Evolutionary conservation across 768 basidiomycete species (phyloP), one percentile per base, ranked within the genome.

Genomic region (Mycena indigotica): DNA sequence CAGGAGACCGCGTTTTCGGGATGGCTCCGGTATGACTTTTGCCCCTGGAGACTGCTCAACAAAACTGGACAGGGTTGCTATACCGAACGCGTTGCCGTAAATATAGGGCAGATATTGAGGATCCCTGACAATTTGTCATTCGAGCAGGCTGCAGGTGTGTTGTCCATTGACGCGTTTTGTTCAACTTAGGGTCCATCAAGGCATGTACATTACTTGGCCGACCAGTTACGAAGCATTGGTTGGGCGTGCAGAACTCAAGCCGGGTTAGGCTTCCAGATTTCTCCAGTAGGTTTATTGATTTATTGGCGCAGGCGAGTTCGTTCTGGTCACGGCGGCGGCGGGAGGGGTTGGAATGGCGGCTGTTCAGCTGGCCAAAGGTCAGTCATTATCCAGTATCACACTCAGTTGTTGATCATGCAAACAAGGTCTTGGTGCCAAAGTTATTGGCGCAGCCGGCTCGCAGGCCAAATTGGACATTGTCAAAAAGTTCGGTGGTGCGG

Each of bases 321-420:
- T 97, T 3, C 84, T 99, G 2, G 87, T 98, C 3, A 93, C 93
- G 50, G 96, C 95, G 5, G 91, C 92, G n/a, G 96, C 95, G 1
- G 96, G 96, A 3, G 96, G 95, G 13, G 95, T 98, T 4, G 95
- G 95, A 0, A 86, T 96, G 50, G 86, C 88, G 5, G 95, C 96
- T 5, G 86, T 95, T 17, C 96, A 98, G 69, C 80, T 98, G 53
- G 95, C 93, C 21, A 97, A 97, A 82, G 87, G 93, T 48, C 25
- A 13, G 69, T 39, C 28, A 1, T 10, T 46, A 24, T 50, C 44
- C 19, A 52, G 30, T 19, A 32, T 26, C 28, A n/a, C n/a, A n/a
- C n/a, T n/a, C n/a, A 28, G n/a, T 25, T 35, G 15, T 40, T 28
- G 24, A 32, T 25, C 45, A 49, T 41, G 28, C 56, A 32, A 53